Evolutionary conservation across 805 yeast species (phyloP).

Genomic region (Scheffersomyces spartinae): DNA sequence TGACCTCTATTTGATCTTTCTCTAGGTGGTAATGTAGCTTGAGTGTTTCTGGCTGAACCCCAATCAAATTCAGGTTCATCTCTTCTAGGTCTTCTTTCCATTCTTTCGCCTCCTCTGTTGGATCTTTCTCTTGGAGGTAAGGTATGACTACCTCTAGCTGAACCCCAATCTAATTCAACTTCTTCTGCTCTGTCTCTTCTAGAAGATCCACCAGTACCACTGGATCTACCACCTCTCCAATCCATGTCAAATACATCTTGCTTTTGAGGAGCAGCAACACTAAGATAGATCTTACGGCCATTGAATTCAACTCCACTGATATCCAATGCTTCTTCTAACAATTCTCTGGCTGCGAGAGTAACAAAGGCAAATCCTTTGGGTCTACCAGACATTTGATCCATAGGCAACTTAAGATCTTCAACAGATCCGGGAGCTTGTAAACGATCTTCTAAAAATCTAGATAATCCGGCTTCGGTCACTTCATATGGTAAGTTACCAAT

Average conservation of each 20-base stretch:
- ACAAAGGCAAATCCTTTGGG: constrained; percentile 48
- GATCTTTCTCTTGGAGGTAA: constrained; percentile 13
- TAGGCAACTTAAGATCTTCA: constrained; percentile 60
- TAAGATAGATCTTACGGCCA: constrained; percentile 41
- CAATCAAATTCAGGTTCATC: constrained; percentile 35
- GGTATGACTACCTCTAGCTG: constrained; percentile 6
- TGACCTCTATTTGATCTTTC: constrained; percentile 14
- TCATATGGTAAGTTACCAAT: constrained; percentile 81
- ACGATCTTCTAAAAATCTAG: constrained; percentile 50
- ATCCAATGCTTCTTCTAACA: constrained; percentile 39
- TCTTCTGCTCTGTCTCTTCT: constrained; percentile 14
- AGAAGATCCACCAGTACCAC: constrained; percentile 29
- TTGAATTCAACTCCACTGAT: constrained; percentile 32
- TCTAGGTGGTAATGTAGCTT: constrained; percentile 16
- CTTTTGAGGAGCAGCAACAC: constrained; percentile 48
- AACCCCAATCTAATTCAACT: constrained; percentile 31
- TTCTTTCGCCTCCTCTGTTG: constrained; percentile 13
- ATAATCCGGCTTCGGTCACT: constrained; percentile 51
- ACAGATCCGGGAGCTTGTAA: constrained; percentile 41
- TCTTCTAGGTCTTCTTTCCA: constrained; percentile 15
- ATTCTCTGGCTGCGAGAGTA: constrained; percentile 33
- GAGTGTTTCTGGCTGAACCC: constrained; percentile 25
- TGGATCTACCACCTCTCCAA: constrained; percentile 32
- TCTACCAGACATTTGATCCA: constrained; percentile 50
- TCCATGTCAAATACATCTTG: constrained; percentile 34